Conservation (phyloP, 2,329 filamentous ascomycete genomes). For the Monosporascus sp. region DNA sequence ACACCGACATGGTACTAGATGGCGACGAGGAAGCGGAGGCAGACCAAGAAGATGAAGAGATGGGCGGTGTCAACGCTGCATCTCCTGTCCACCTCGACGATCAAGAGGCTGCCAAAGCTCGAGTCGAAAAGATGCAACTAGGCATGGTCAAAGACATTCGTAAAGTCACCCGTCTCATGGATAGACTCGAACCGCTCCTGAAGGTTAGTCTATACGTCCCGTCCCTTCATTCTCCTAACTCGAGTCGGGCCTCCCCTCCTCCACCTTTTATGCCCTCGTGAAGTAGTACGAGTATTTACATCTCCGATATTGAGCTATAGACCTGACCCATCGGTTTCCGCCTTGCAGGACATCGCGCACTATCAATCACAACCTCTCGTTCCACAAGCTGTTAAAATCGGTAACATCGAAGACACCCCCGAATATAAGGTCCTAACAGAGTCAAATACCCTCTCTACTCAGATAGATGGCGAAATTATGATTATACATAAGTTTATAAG, state of each 20-base stretch:
- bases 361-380: conserved; percentile 66
- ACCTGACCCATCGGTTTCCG: conserved; percentile 58
- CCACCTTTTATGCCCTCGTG: conserved; percentile 9
- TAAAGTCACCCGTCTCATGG: conserved; percentile 75
- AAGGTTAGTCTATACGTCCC: conserved; percentile 57
- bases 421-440: conserved; percentile 86
- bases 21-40: conserved; percentile 53
- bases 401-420: conserved; percentile 85
- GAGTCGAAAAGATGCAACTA: conserved; percentile 78
- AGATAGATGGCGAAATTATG: conserved; percentile 88
- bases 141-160: conserved; percentile 70
- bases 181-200: conserved; percentile 72
- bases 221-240: conserved; percentile 17
- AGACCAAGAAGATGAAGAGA: conserved; percentile 54
- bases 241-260: background rate
- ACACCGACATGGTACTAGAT: conserved; percentile 49
- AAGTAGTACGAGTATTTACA: conserved; percentile 54
- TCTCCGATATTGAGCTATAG: conserved; percentile 51
- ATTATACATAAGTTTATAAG: conserved; percentile 83
- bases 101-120: conserved; percentile 67
- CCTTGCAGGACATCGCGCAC: conserved; percentile 70
- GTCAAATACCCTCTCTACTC: conserved; percentile 83
- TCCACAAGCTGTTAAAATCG: conserved; percentile 60
- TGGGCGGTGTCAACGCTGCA: conserved; percentile 41
- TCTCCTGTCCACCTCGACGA: conserved; percentile 48